Evolutionary conservation across 441 rosid species (phyloP), one percentile per base, ranked within the genome.

Genomic region (Melastoma candidum): DNA sequence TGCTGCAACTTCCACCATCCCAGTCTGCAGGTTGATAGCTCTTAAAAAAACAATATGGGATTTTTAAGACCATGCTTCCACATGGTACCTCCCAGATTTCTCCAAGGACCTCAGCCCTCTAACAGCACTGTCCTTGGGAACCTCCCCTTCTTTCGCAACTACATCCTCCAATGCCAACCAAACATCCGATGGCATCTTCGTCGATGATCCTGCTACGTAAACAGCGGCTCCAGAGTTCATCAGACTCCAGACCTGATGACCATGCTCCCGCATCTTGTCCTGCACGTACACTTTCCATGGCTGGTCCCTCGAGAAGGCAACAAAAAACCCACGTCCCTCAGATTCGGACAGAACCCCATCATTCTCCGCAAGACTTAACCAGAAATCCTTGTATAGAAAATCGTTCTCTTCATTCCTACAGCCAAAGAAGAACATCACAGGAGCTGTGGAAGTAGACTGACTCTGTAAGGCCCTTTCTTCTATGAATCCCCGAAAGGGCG

Each of bases 241-340:
- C 61, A 84, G 66, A 64, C 74, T 67, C 96, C 96, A 83, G 26
- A 86, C 69, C 72, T 32, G 70, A 53, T 63, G 56, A 52, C 93
- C 73, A 48, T 83, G 74, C 59, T 84, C 89, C 50, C 63, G 67
- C 72, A 89, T 76, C 68, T 79, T 84, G 52, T 89, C 93, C 64
- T 86, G 97, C 71, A 93, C 99, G 56, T 86, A 86, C 59, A 89
- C 75, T 75, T 93, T 89, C 65, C 79, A 82, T 8, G 81, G 82
- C 49, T 89, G 97, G 68, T 93, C 88, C 71, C 99, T 86, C 29
- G 97, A 93, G 68, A 93, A 93, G 44, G 95, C 90, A 26, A 77
- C 74, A 46, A 73, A 83, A 65, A 93, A 81, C 24, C 99, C 90
- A 3, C 96, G 96, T 2, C 88, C 89, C 47, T 77, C 80, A 44